These are phyloP conservation scores for Casaregolazyma lundiana DNA, from an alignment of 1,139 yeast species.

Conservation along the genomic window DNA sequence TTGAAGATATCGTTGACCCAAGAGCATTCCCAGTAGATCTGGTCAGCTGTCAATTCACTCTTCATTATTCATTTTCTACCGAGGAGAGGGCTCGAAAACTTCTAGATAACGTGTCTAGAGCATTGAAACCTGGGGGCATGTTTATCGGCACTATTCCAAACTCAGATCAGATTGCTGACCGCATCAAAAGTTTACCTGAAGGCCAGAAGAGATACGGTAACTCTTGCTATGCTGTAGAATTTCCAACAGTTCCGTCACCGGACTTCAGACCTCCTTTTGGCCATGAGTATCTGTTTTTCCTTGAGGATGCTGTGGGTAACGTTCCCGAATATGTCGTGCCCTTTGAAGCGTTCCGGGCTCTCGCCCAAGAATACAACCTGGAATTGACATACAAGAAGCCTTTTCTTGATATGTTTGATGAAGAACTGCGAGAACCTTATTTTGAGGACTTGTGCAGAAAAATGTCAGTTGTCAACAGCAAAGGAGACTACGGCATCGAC, in stretches of 20 bases:
- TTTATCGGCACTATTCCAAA: slow-evolving; percentile 95
- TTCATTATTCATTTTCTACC: slow-evolving; percentile 90
- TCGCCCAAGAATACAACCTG: slow-evolving; percentile 81
- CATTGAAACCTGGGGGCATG: slow-evolving; percentile 74
- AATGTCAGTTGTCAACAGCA: slow-evolving; percentile 41
- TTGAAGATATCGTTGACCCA: slow-evolving; percentile 68
- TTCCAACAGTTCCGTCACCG: slow-evolving; percentile 68
- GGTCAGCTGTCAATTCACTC: slow-evolving; percentile 84
- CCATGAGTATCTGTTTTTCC: slow-evolving; percentile 71
- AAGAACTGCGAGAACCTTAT: slow-evolving; percentile 68
- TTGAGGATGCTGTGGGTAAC: slow-evolving; percentile 91
- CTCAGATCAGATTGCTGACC: slow-evolving; percentile 72
- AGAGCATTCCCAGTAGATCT: slow-evolving; percentile 79
- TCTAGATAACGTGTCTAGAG: slow-evolving; percentile 68
- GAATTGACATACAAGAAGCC: slow-evolving; percentile 69
- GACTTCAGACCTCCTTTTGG: slow-evolving; percentile 79
- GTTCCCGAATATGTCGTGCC: slow-evolving; percentile 99
- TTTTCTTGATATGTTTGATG: slow-evolving; percentile 77
- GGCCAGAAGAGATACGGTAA: slow-evolving; percentile 67
- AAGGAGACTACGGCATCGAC: slow-evolving; percentile 81
- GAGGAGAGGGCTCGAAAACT: slow-evolving; percentile 74
- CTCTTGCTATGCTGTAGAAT: slow-evolving; percentile 71
- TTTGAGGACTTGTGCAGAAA: slow-evolving; percentile 50
- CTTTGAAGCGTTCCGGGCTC: slow-evolving; percentile 74
- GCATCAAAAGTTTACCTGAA: slow-evolving; percentile 34